phyloP scores from a whole-genome alignment of 2,329 filamentous ascomycete species.

The Periglandula ipomoeae region DNA sequence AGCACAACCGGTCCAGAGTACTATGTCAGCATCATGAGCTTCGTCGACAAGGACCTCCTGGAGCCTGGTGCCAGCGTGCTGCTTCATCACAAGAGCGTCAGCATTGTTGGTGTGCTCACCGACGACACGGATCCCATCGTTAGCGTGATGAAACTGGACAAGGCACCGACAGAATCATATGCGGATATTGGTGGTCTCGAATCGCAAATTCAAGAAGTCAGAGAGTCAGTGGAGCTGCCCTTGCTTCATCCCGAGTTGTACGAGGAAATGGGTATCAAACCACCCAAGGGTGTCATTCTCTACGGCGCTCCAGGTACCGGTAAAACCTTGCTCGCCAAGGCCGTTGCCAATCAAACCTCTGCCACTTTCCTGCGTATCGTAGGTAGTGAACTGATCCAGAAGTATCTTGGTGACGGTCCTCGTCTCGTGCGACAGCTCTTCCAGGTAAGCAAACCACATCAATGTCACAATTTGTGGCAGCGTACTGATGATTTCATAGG shows the following conservation, averaged over 20 bases:
- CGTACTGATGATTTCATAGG: constrained; percentile 33
- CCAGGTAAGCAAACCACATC: constrained; percentile 43
- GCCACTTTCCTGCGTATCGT: constrained; percentile 97
- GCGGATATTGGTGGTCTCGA: constrained; percentile 97
- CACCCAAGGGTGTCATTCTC: constrained; percentile 97
- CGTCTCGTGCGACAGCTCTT: constrained; percentile 92
- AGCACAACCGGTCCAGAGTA: constrained; percentile 96
- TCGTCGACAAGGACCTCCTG: constrained; percentile 96
- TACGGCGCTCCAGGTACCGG: constrained; percentile 96
- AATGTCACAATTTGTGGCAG: background rate
- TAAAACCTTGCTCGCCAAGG: constrained; percentile 92
- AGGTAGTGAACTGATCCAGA: constrained; percentile 94
- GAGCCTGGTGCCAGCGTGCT: constrained; percentile 94
- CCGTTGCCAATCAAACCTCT: constrained; percentile 97
- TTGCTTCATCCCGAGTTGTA: constrained; percentile 94
- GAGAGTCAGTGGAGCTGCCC: constrained; percentile 92
- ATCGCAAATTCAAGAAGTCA: constrained; percentile 90
- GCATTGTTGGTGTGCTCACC: constrained; percentile 92
- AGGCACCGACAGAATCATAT: constrained; percentile 95
- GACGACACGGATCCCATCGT: constrained; percentile 94
- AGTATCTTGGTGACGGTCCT: constrained; percentile 94
- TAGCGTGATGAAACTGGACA: constrained; percentile 98
- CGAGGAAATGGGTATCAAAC: constrained; percentile 99
- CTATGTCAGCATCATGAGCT: constrained; percentile 99
- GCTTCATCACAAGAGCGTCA: constrained; percentile 94